Base-by-base conservation (phyloP, 73 alveolate genomes). In the Uronychia setigera region DNA sequence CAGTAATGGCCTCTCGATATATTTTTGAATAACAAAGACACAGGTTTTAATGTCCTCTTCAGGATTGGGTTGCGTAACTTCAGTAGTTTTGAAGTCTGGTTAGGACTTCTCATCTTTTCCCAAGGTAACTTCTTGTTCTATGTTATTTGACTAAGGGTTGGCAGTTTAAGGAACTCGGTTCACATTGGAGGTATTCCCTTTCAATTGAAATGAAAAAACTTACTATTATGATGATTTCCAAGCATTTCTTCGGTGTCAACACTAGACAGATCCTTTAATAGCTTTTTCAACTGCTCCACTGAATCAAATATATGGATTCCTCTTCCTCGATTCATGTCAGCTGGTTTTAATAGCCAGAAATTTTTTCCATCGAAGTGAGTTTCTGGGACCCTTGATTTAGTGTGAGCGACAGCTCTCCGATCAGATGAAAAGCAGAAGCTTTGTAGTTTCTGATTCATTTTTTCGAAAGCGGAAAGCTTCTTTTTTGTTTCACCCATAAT, bases 321-420 rank as follows among this genome's bases (percentile, higher is more conserved):
- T 84, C 99, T 87, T 1, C 99, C 99, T 88, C 99, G 89, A 81
- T 97, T 97, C 84, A 97, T 87, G 76, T 96, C 93, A 25, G 98
- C 95, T 31, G 98, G 97, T 92, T 97, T 97, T 35, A 97, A 77
- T 35, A 97, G 58, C 99, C 99, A 97, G 34, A 97, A 88, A 81
- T 97, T 95, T 76, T 86, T 91, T 13, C 98, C 98, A 26, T 93
- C 92, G 78, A 90, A 96, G 91, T 91, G 96, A 29, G 87, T 78
- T 1, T 74, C 29, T 26, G 94, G 94, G 89, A 88, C 82, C 27
- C 79, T 79, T 28, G 31, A 33, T 82, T 31, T 88, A 31, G 82
- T 32, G 58, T 80, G 79, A 13, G 32, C 1, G 29, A 26, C 30
- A 26, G 34, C 79, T 67, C 34, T 1, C 32, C 79, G 5, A 5